Conservation (phyloP, 1,284 basidiomycete species). For the Cryptococcus sp. region DNA sequence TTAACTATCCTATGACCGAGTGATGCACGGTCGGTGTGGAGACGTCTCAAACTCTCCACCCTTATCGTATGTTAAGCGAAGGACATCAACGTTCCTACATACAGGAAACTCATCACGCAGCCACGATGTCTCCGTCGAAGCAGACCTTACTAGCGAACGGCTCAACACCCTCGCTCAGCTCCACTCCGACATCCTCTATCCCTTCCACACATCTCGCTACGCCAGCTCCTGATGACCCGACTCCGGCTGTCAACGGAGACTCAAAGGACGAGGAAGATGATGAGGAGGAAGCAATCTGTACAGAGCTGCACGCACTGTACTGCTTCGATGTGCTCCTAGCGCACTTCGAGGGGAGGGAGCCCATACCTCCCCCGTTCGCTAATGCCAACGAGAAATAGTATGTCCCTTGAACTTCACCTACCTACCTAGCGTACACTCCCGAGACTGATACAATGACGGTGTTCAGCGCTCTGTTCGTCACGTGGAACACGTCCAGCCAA, state of each 20-base stretch:
- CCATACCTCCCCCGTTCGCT: constrained; percentile 27
- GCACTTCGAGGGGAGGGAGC: constrained; percentile 35
- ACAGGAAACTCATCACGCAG: too few species aligned
- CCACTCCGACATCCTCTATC: neutral
- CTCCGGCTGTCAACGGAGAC: constrained; percentile 5
- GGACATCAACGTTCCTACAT: too few species aligned
- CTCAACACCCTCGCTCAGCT: neutral
- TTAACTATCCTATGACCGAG: too few species aligned
- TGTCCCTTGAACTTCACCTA: constrained; percentile 3
- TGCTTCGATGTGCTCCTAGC: constrained; percentile 58
- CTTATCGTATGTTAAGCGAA: too few species aligned
- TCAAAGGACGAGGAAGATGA: too few species aligned
- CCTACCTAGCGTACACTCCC: too few species aligned
- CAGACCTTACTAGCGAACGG: too few species aligned
- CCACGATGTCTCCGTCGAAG: too few species aligned
- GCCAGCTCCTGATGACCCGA: constrained; percentile 2
- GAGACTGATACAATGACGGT: too few species aligned
- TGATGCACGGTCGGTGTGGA: too few species aligned
- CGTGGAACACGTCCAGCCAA: constrained; percentile 71
- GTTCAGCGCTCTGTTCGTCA: constrained; percentile 87
- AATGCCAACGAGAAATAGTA: constrained; percentile 39
- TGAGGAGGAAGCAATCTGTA: constrained; percentile 27
- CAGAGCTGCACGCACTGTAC: constrained; percentile 54
- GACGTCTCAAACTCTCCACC: too few species aligned
- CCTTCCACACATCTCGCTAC: neutral